Base-by-base conservation (phyloP, 768 basidiomycete genomes). In the Serendipita vermifera region DNA sequence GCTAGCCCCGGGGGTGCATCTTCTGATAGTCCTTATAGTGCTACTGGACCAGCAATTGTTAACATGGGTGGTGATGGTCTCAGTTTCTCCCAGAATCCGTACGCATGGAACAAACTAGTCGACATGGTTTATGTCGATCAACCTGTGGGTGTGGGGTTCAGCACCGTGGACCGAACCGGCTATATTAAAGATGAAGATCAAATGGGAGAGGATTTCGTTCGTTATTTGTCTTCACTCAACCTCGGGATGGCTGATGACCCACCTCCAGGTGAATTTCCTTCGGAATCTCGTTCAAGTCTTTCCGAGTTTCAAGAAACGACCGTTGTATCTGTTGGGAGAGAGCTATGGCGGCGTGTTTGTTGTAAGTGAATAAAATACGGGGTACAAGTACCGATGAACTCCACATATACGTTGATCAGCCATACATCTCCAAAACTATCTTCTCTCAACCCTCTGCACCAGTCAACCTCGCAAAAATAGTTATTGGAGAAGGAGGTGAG, bases 301-400 rank as follows among this genome's bases (percentile, higher is more conserved):
- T 67, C 85, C 85, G 14, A 73, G 73, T 61, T 72, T 87, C 20
- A 77, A 77, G 11, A 77, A 70, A 1, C 78, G 85, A 29, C 85
- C 85, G 14, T 73, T 87, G 32, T 69, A 81, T 65, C 64, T 87
- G 33, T 78, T 77, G 0, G 85, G 85, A 3, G 85, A 87, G 67
- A 83, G 81, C 62, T 86, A 86, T 66, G 78, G 85, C 14, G 85
- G 85, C 27, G 74, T 75, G 58, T 85, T 82, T 61, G 84, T 85
- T 55, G 79, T 79, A 58, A 62, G 78, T 63, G 17, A 32, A 5
- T n/a, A n/a, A n/a, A n/a, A n/a, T n/a, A n/a, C n/a, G n/a, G n/a
- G n/a, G n/a, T n/a, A n/a, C n/a, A n/a, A n/a, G n/a, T n/a, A n/a
- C n/a, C n/a, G n/a, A n/a, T n/a, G n/a, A n/a, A n/a, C n/a, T n/a